Base-by-base conservation (phyloP, 768 basidiomycete genomes). In the Xanthoconium stramineum region DNA sequence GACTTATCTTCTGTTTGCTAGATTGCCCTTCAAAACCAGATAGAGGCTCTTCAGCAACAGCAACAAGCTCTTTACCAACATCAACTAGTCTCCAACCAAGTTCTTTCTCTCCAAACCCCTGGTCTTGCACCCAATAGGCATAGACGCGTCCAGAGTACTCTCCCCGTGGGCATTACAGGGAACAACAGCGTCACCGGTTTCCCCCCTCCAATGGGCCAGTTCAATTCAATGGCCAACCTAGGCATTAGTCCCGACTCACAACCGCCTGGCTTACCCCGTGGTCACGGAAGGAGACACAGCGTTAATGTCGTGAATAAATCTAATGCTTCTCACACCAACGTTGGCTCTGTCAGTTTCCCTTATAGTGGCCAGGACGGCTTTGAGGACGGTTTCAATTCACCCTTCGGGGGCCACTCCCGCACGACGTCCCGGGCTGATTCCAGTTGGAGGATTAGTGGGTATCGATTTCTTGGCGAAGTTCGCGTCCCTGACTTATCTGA, bases 31-130 rank as follows among this genome's bases (percentile, higher is more conserved):
- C 94, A 95, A 73, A 91, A 71, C 63, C 92, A 96, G 72, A 94
- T 95, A 61, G 93, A 94, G 74, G 88, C 82, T 6, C 76, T 96
- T 56, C 90, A 94, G 64, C 89, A 93, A 50, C 93, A 96, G 59
- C 93, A 96, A 62, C 89, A 93, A 61, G 89, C 85, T 28, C 80
- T 96, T 37, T 90, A 94, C 67, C 91, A 94, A 66, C 91, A 92
- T 56, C 91, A 95, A 62, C 79, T 96, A 53, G 92, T 89, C 2
- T 92, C 91, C 32, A 91, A 91, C 65, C 86, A 89, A 61, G 88
- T 94, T 47, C 75, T 93, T 47, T 88, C 89, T 38, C 84, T 86
- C 69, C 88, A 88, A 68, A 88, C 86, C 13, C 80, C 88, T 47
- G 89, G 89, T 10, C 79, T 91, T 58, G 85, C 76, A 46, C 85